These are phyloP conservation scores for Curvularia verruculosa DNA, from an alignment of 2,329 filamentous ascomycete species.

Conservation along the genomic window DNA sequence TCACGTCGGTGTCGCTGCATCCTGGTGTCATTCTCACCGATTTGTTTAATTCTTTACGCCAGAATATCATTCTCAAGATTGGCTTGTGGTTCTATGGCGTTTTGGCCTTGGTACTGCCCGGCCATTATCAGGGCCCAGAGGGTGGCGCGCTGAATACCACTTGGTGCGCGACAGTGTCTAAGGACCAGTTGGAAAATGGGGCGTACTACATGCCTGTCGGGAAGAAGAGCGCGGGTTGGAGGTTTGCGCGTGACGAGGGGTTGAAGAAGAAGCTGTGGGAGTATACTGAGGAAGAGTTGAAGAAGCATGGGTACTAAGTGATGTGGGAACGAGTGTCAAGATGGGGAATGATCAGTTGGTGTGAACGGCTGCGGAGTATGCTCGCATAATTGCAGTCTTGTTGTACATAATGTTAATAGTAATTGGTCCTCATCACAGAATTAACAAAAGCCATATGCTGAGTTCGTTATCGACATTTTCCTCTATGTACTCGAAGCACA, in stretches of 20 bases:
- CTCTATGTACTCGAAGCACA: background rate
- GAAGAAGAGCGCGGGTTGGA: slow-evolving; percentile 28
- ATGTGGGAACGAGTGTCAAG: background rate
- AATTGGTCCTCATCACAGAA: too few species aligned
- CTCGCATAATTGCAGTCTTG: background rate
- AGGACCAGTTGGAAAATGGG: slow-evolving; percentile 49
- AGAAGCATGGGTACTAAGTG: slow-evolving; percentile 39
- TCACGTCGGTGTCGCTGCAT: slow-evolving; percentile 55
- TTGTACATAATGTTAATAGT: background rate
- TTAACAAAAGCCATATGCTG: background rate
- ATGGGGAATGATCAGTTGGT: background rate
- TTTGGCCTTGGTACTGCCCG: slow-evolving; percentile 35
- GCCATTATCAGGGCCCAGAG: slow-evolving; percentile 35
- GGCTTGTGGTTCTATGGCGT: slow-evolving; percentile 35
- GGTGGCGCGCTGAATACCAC: slow-evolving; percentile 52
- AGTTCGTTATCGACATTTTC: background rate
- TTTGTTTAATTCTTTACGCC: slow-evolving; percentile 40
- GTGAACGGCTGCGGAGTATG: too few species aligned
- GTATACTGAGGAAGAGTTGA: slow-evolving; percentile 46
- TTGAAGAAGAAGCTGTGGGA: slow-evolving; percentile 48
- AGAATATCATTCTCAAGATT: slow-evolving; percentile 33
- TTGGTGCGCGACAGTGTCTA: slow-evolving; percentile 49
- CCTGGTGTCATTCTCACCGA: slow-evolving; percentile 58
- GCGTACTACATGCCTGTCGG: slow-evolving; percentile 52
- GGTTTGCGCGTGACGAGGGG: slow-evolving; percentile 36